Conservation (phyloP, 306 rosid species). For the Ochetophila trinervis region DNA sequence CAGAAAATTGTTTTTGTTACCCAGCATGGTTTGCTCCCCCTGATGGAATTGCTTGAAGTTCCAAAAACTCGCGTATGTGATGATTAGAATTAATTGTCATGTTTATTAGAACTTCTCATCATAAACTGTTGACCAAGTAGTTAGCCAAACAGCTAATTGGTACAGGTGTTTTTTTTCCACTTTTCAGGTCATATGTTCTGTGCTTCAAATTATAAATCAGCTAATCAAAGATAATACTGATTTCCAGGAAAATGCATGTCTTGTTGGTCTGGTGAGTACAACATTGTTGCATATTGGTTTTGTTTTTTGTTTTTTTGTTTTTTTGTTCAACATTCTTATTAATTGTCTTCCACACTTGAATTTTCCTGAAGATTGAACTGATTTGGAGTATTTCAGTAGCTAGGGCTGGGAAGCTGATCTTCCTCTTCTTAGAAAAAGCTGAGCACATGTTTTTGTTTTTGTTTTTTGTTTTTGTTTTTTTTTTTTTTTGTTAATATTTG, state of each 20-base stretch:
- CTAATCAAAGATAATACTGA: conserved; percentile 80
- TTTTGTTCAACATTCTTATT: background rate
- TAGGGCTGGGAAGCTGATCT: no score
- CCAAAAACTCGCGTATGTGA: conserved; percentile 80
- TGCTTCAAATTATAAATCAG: conserved; percentile 94
- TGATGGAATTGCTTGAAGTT: conserved; percentile 84
- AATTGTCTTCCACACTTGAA: no score
- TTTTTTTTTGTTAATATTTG: no score
- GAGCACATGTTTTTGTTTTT: no score
- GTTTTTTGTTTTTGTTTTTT: no score
- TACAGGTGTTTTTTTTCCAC: background rate
- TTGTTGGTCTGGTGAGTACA: conserved; percentile 89
- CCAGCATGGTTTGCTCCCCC: conserved; percentile 94
- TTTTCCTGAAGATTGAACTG: no score
- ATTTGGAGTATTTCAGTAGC: no score
- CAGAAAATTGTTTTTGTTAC: conserved; percentile 89
- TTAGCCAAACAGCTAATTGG: conserved; percentile 11
- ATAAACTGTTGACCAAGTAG: conserved; percentile 18
- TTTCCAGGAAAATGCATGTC: conserved; percentile 96
- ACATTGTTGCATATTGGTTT: conserved; percentile 12
- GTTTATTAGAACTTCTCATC: conserved; percentile 9
- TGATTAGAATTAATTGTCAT: conserved; percentile 7
- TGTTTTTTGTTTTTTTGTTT: conserved; percentile 14
- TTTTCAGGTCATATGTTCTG: conserved; percentile 87
- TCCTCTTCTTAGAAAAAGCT: no score